phyloP scores from a whole-genome alignment of 2,329 filamentous ascomycete species.

The Aureobasidium sp. region DNA sequence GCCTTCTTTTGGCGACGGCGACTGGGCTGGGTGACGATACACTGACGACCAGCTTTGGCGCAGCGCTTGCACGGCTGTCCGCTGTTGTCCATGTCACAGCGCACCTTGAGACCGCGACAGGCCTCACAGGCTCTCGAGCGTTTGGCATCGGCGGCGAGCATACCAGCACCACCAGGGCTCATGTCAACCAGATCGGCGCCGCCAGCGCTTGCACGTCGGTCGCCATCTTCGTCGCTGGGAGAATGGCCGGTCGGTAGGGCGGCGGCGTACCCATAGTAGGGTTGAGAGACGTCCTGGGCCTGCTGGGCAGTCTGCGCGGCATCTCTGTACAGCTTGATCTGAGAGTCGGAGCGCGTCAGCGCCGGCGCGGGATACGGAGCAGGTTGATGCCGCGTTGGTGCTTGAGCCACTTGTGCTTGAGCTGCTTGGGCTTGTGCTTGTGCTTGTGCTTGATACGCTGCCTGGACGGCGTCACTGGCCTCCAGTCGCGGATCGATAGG shows the following conservation, averaged over 20 bases:
- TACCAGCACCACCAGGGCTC: neutral
- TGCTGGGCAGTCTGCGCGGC: conserved; percentile 6
- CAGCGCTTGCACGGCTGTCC: conserved; percentile 60
- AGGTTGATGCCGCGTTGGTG: conserved; percentile 14
- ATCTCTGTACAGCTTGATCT: conserved; percentile 14
- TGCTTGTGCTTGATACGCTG: conserved; percentile 12
- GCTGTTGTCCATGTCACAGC: conserved; percentile 70
- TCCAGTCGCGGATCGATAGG: conserved; percentile 13
- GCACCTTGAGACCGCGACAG: conserved; percentile 52
- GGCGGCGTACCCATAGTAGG: conserved; percentile 11
- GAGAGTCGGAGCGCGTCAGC: conserved; percentile 13
- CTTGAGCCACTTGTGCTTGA: conserved; percentile 11
- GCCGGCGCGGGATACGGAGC: conserved; percentile 15
- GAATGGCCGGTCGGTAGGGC: neutral
- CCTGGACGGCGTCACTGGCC: conserved; percentile 11
- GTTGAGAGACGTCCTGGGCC: conserved; percentile 3
- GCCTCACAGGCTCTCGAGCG: conserved; percentile 42
- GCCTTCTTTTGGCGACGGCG: conserved; percentile 87
- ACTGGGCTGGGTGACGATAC: conserved; percentile 66
- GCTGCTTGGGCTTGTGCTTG: conserved; percentile 7
- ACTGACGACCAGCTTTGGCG: conserved; percentile 69
- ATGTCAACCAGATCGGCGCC: conserved; percentile 10
- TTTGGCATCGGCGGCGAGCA: conserved; percentile 26
- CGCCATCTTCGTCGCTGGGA: conserved; percentile 13
- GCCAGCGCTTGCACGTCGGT: conserved; percentile 5